phyloP scores from a whole-genome alignment of 2,329 filamentous ascomycete genomes.

The Diaporthe eres region DNA sequence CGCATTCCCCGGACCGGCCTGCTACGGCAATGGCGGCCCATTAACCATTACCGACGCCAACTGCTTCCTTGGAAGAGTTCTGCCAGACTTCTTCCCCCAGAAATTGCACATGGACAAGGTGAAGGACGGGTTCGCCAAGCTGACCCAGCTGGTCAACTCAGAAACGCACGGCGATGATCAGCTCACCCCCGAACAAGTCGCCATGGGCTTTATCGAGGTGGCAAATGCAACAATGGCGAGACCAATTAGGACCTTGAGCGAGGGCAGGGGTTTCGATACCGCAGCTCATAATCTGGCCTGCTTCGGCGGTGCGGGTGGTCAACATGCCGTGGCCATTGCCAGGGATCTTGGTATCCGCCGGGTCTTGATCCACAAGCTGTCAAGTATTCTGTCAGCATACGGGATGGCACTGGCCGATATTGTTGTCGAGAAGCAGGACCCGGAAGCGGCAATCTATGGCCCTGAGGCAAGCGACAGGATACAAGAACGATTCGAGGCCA shows the following conservation, averaged over 20 bases:
- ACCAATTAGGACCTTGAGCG: conserved; percentile 87
- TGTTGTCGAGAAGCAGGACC: conserved; percentile 87
- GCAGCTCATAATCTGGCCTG: conserved; percentile 82
- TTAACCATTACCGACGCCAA: conserved; percentile 90
- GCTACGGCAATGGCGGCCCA: conserved; percentile 87
- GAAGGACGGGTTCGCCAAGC: conserved; percentile 29
- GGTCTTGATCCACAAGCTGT: conserved; percentile 85
- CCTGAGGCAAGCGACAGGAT: conserved; percentile 72
- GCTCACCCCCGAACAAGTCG: conserved; percentile 83
- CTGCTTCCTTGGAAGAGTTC: conserved; percentile 81
- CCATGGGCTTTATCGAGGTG: conserved; percentile 86
- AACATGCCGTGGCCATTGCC: conserved; percentile 87
- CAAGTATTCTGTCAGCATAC: conserved; percentile 86
- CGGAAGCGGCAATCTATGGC: conserved; percentile 71
- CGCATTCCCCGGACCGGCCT: conserved; percentile 86
- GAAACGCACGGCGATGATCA: conserved; percentile 80
- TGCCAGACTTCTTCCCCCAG: conserved; percentile 86
- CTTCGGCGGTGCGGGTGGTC: conserved; percentile 71
- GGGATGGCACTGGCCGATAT: conserved; percentile 91
- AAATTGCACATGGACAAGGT: conserved; percentile 31
- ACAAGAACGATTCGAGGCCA: conserved; percentile 79
- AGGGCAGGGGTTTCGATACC: conserved; percentile 89
- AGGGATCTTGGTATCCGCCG: conserved; percentile 84
- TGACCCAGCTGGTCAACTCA: conserved; percentile 80
- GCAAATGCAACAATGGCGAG: conserved; percentile 90